A percentile compares a stretch with the other conserved stretches of the same genome.
Evolutionary conservation across 495 filamentous ascomycete genomes (phyloP).

Genomic region (Neurospora sp.): DNA sequence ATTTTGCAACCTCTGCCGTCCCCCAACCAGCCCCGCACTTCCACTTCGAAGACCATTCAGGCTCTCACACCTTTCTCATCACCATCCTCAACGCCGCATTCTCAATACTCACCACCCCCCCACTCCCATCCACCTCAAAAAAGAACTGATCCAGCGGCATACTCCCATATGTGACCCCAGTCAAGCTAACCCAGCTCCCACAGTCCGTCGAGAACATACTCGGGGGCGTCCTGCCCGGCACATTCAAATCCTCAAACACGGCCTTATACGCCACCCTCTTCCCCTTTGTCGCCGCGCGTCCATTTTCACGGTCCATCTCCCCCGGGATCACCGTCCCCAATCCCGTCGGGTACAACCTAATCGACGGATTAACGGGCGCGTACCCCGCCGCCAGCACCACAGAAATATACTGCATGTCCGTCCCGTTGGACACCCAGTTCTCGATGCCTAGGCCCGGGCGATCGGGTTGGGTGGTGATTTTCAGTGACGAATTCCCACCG

Average conservation of each 20-base stretch:
- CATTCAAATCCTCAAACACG: constrained; percentile 25
- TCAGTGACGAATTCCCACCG: constrained; percentile 20
- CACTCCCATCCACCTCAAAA: constrained; percentile 32
- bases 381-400: constrained; percentile 24
- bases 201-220: constrained; percentile 37
- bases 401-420: constrained; percentile 31
- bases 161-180: constrained; percentile 30
- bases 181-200: constrained; percentile 40
- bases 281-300: constrained; percentile 4
- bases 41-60: neutral
- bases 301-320: neutral
- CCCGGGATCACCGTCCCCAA: constrained; percentile 16
- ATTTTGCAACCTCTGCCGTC: neutral
- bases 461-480: constrained; percentile 25
- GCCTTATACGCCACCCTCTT: constrained; percentile 36
- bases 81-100: constrained; percentile 30
- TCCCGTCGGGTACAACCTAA: constrained; percentile 43
- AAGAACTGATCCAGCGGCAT: constrained; percentile 41
- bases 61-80: constrained; percentile 8
- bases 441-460: constrained; percentile 38
- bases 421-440: constrained; percentile 41
- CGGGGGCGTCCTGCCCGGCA: constrained; percentile 13
- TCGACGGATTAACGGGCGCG: constrained; percentile 21
- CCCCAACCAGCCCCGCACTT: neutral
- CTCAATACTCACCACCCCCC: constrained; percentile 33